Evolutionary conservation across 495 filamentous ascomycete genomes (phyloP).

Genomic region (Usnea hakonensis): DNA sequence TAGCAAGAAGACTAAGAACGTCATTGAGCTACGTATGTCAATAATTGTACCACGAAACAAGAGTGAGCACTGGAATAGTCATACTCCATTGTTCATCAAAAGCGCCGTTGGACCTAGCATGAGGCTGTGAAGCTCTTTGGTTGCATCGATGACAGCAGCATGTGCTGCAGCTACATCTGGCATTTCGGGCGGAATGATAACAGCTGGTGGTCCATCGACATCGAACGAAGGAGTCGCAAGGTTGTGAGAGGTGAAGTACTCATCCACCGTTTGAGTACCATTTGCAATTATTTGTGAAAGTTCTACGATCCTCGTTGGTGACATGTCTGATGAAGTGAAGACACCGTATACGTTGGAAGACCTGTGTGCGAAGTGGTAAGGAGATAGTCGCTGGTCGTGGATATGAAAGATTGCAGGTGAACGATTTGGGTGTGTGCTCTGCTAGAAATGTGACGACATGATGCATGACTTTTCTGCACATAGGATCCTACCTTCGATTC

Average conservation of each 20-base stretch:
- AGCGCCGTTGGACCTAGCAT: constrained; percentile 6
- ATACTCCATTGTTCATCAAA: constrained; percentile 2
- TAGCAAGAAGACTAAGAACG: constrained; percentile 18
- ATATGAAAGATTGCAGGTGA: too few relatives aligned
- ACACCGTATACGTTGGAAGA: too few relatives aligned
- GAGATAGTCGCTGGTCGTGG: too few relatives aligned
- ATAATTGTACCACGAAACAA: background rate
- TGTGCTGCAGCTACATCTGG: constrained; percentile 4
- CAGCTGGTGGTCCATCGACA: background rate
- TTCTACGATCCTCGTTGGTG: constrained; percentile 9
- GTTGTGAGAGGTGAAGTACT: constrained; percentile 3
- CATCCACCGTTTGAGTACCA: constrained; percentile 9
- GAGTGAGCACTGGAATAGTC: background rate
- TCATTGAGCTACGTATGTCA: background rate
- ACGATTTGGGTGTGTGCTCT: too few relatives aligned
- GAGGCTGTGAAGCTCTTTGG: constrained; percentile 9
- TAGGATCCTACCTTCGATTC: too few relatives aligned
- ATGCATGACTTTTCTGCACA: too few relatives aligned
- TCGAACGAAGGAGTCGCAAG: constrained; percentile 5
- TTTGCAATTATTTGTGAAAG: background rate
- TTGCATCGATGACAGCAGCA: constrained; percentile 1
- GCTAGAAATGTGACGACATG: too few relatives aligned
- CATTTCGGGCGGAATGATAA: background rate
- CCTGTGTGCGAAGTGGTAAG: too few relatives aligned
- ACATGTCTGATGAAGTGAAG: constrained; percentile 24